Conservation (phyloP, 768 basidiomycete genomes). For the Rhizopogon sp. region DNA sequence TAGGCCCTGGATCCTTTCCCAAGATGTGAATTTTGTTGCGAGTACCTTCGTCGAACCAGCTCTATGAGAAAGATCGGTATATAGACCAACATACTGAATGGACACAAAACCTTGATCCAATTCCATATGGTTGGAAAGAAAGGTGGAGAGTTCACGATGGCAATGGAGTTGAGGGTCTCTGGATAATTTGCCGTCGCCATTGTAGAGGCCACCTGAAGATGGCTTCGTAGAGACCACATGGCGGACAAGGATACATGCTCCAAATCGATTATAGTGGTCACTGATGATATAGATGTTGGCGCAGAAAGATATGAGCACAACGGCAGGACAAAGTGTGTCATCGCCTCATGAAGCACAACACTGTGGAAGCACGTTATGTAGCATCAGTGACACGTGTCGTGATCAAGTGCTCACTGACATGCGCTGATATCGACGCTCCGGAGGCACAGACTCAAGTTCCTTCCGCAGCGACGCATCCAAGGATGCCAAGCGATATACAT, state of each 20-base stretch:
- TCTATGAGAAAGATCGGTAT: constrained; percentile 27
- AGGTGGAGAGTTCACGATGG: constrained; percentile 71
- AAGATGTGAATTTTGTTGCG: constrained; percentile 74
- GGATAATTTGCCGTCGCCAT: constrained; percentile 81
- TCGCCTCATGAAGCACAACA: constrained; percentile 59
- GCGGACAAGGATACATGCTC: constrained; percentile 50
- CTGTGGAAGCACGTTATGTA: constrained; percentile 28
- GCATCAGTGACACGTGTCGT: neutral
- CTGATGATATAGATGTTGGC: constrained; percentile 51
- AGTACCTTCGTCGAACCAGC: constrained; percentile 79
- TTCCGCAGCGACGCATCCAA: constrained; percentile 47
- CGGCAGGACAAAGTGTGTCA: constrained; percentile 60
- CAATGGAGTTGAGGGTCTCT: constrained; percentile 65
- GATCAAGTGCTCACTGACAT: constrained; percentile 43
- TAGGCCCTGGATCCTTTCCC: constrained; percentile 50
- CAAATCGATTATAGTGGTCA: constrained; percentile 72
- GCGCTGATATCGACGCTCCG: constrained; percentile 57
- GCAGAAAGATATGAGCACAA: constrained; percentile 57
- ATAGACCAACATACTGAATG: neutral
- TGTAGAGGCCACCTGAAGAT: constrained; percentile 70
- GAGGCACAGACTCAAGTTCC: constrained; percentile 51
- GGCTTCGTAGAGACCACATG: constrained; percentile 66
- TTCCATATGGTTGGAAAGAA: constrained; percentile 84
- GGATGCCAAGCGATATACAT: constrained; percentile 71
- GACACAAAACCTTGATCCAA: constrained; percentile 62